A percentile compares a stretch with the other conserved stretches of the same genome.
Evolutionary conservation across 1,284 basidiomycete species (phyloP).

Genomic region (Moesziomyces sp.): DNA sequence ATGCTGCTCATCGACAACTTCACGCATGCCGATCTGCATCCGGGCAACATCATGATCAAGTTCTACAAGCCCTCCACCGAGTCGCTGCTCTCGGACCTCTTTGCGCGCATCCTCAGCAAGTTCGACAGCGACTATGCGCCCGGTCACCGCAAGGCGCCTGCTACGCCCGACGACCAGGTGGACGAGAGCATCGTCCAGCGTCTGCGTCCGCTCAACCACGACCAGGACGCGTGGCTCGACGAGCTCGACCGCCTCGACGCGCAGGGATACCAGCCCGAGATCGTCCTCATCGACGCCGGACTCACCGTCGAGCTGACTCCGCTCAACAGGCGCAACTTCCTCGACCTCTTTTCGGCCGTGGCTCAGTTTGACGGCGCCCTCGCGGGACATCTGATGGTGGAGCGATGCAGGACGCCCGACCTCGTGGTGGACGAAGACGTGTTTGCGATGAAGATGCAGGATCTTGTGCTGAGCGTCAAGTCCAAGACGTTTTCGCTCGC

Average conservation of each 20-base stretch:
- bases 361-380: conserved; percentile 97
- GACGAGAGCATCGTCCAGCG: conserved; percentile 74
- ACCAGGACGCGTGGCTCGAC: conserved; percentile 76
- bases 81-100: conserved; percentile 56
- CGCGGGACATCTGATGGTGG: conserved; percentile 93
- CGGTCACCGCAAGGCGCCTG: conserved; percentile 42
- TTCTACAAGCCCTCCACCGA: conserved; percentile 80
- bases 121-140: conserved; percentile 64
- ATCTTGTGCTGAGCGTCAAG: conserved; percentile 91
- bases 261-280: conserved; percentile 88
- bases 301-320: conserved; percentile 87
- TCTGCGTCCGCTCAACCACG: conserved; percentile 74
- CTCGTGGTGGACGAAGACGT: conserved; percentile 90
- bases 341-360: conserved; percentile 94
- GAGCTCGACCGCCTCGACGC: conserved; percentile 76
- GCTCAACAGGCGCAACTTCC: conserved; percentile 86
- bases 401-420: conserved; percentile 91
- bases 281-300: conserved; percentile 96
- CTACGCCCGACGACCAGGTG: conserved; percentile 72
- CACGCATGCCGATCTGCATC: conserved; percentile 85
- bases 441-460: conserved; percentile 96
- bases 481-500: conserved; percentile 95
- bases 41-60: conserved; percentile 97
- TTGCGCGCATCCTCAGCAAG: conserved; percentile 56
- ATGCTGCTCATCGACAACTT: conserved; percentile 99